Conservation (phyloP, 2,329 filamentous ascomycete species). For the Metarhizium anisopliae region DNA sequence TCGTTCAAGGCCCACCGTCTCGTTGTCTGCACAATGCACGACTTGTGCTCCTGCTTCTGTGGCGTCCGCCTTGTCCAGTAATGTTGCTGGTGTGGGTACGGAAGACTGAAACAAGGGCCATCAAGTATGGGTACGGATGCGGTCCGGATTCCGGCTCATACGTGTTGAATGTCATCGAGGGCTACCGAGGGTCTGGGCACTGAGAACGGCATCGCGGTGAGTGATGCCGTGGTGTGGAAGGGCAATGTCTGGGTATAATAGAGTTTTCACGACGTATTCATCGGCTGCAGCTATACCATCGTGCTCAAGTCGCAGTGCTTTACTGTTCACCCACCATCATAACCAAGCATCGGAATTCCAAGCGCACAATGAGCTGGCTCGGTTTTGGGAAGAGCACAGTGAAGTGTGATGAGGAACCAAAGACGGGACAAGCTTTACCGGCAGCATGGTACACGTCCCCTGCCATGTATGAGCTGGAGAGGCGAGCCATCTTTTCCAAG, state of each 20-base stretch:
- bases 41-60: not conserved
- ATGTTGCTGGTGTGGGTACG: constrained; percentile 1
- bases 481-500: constrained; percentile 41
- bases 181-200: not conserved
- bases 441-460: constrained; percentile 23
- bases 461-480: constrained; percentile 41
- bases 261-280: not conserved
- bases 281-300: not conserved
- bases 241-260: not conserved
- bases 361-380: not conserved
- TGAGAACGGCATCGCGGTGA: not conserved
- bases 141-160: not conserved
- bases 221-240: not conserved
- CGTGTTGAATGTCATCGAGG: not conserved
- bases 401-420: not conserved
- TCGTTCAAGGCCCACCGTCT: not conserved
- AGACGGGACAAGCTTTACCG: constrained; percentile 10
- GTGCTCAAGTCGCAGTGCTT: not conserved
- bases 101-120: not conserved
- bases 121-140: not conserved
- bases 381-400: not conserved
- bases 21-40: not conserved
- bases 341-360: not conserved
- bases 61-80: not conserved
- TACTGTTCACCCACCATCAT: not conserved